These are phyloP conservation scores for Zasmidium angulare DNA, from an alignment of 2,329 filamentous ascomycete genomes.

Conservation along the genomic window DNA sequence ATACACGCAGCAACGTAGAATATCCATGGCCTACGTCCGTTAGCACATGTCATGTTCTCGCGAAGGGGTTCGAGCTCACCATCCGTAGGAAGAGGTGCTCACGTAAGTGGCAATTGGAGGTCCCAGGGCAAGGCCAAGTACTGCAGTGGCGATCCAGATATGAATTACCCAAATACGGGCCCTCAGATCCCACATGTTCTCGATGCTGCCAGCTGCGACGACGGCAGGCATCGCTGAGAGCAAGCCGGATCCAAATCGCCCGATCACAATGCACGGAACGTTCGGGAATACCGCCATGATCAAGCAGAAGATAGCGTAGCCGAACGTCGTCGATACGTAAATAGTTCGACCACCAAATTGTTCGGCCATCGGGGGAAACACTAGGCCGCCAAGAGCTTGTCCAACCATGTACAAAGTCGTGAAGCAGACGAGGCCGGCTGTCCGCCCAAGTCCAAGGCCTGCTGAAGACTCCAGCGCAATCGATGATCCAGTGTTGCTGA, in stretches of 20 bases:
- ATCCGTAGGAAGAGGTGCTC: constrained; percentile 1
- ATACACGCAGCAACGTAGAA: constrained; percentile 1
- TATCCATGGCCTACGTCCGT: neutral
- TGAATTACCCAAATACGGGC: constrained; percentile 41
- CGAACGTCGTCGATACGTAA: constrained; percentile 36
- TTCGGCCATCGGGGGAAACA: constrained; percentile 43
- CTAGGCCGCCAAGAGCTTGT: constrained; percentile 39
- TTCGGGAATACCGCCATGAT: constrained; percentile 41
- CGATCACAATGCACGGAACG: constrained; percentile 40
- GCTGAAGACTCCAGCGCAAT: constrained; percentile 15
- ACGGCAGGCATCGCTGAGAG: constrained; percentile 50
- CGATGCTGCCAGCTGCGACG: constrained; percentile 49
- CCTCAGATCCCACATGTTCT: constrained; percentile 50
- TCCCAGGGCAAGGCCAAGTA: constrained; percentile 2
- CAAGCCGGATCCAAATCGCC: constrained; percentile 46
- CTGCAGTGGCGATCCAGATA: constrained; percentile 5
- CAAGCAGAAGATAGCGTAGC: constrained; percentile 38
- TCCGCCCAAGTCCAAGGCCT: constrained; percentile 16
- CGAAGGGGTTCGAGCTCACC: neutral
- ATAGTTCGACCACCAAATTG: constrained; percentile 38
- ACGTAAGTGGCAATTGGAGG: neutral
- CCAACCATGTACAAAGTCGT: constrained; percentile 18
- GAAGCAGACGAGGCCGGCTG: constrained; percentile 22
- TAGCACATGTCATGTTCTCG: neutral
- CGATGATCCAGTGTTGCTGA: constrained; percentile 24